These are phyloP conservation scores for Tricholoma saponaceum DNA, from an alignment of 768 basidiomycete species.

Conservation along the genomic window DNA sequence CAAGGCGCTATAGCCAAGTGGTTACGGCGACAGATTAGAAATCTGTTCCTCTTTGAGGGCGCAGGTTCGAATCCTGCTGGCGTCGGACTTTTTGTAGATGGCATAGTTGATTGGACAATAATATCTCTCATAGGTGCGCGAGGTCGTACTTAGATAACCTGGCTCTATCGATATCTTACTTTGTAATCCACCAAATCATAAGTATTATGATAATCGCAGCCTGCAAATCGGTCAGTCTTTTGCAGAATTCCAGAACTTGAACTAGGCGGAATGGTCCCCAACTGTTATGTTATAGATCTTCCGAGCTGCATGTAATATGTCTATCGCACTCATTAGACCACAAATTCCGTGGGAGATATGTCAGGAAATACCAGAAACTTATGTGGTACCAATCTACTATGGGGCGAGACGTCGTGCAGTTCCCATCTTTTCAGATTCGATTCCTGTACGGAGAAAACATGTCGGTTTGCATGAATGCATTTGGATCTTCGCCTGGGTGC, in stretches of 20 bases:
- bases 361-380: neutral
- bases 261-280: too few species aligned
- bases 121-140: too few species aligned
- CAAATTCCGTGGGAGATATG: neutral
- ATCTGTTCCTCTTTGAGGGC: constrained; percentile 16
- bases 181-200: too few species aligned
- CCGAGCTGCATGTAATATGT: too few species aligned
- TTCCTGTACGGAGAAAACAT: neutral
- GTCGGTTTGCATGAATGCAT: neutral
- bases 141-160: too few species aligned
- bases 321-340: too few species aligned
- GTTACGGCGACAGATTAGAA: constrained; percentile 76
- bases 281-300: too few species aligned
- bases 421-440: neutral
- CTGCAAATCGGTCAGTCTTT: too few species aligned
- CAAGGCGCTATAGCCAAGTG: constrained; percentile 62
- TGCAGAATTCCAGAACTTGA: too few species aligned
- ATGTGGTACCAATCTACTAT: neutral
- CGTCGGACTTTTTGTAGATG: neutral
- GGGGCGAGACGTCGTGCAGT: neutral
- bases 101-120: too few species aligned
- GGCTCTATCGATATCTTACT: too few species aligned
- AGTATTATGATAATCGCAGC: neutral
- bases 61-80: constrained; percentile 14
- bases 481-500: too few species aligned